Evolutionary conservation across 2,329 filamentous ascomycete species (phyloP).

Genomic region (Alternaria gaisen): DNA sequence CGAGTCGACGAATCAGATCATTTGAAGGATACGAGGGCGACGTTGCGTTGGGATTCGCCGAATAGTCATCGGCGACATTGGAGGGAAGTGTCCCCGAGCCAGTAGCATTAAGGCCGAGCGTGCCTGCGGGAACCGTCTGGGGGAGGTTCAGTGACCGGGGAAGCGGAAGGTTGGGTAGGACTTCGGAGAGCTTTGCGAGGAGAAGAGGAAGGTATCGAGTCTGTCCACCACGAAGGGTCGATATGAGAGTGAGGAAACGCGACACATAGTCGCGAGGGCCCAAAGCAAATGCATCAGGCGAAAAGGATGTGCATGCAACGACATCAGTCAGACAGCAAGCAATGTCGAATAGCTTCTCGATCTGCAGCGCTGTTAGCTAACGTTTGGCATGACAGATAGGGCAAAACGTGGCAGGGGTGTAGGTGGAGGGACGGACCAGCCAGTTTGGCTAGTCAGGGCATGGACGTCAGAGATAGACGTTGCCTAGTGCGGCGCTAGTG

Average conservation of each 20-base stretch:
- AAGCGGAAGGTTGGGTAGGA: constrained; percentile 63
- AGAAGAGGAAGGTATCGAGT: constrained; percentile 80
- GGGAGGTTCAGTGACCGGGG: constrained; percentile 47
- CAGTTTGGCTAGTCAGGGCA: constrained; percentile 28
- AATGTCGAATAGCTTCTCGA: constrained; percentile 83
- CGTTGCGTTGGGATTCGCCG: constrained; percentile 34
- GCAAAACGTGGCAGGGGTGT: constrained; percentile 24
- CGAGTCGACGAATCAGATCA: constrained; percentile 47
- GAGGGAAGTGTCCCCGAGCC: constrained; percentile 41
- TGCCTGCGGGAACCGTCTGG: constrained; percentile 36
- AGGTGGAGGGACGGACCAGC: constrained; percentile 26
- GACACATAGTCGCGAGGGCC: constrained; percentile 76
- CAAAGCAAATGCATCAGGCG: constrained; percentile 61
- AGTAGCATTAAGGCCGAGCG: constrained; percentile 38
- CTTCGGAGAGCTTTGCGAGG: constrained; percentile 76
- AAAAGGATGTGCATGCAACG: constrained; percentile 69
- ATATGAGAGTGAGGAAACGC: constrained; percentile 71
- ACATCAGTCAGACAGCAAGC: constrained; percentile 77
- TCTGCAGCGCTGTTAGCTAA: constrained; percentile 56
- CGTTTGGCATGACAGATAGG: constrained; percentile 23
- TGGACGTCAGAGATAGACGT: constrained; percentile 42
- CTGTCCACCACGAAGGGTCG: constrained; percentile 76
- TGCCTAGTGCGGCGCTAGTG: constrained; percentile 34
- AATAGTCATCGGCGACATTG: constrained; percentile 42
- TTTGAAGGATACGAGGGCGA: constrained; percentile 45